Percentiles rank a stretch among this genome's conserved stretches.
Evolutionary conservation across 2,329 filamentous ascomycete genomes (phyloP).

Genomic region (Talaromyces sp.): DNA sequence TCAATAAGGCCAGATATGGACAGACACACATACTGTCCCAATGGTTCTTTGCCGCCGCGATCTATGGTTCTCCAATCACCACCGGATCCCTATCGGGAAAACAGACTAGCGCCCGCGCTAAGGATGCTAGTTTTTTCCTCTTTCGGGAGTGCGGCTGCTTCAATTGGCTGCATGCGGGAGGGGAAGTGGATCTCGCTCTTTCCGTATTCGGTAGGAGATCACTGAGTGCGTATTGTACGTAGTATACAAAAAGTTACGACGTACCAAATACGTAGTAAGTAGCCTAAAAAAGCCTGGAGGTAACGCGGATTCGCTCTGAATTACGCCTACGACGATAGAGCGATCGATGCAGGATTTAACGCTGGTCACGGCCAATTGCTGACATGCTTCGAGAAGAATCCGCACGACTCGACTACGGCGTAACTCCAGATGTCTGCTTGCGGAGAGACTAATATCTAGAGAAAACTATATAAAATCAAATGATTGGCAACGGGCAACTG

Average conservation of each 20-base stretch:
- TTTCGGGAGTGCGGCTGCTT: background rate
- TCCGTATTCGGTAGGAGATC: background rate
- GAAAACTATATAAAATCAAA: background rate
- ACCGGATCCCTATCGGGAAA: background rate
- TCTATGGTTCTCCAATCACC: background rate
- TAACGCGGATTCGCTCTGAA: background rate
- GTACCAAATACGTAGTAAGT: background rate
- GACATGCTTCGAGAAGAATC: background rate
- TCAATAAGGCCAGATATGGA: no score
- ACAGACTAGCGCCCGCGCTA: background rate
- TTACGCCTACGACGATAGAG: background rate
- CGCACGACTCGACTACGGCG: background rate
- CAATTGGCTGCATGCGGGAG: background rate
- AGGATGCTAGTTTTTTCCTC: background rate
- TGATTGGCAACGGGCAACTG: background rate
- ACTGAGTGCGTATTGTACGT: background rate
- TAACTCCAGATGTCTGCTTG: background rate
- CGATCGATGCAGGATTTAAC: background rate
- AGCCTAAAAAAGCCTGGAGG: background rate
- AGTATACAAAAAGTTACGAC: no score
- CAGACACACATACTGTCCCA: background rate
- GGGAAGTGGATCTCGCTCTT: background rate
- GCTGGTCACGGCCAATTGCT: background rate
- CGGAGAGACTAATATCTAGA: background rate
- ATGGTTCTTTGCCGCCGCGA: background rate